These are phyloP conservation scores for Rhizoclosmatium globosum DNA, from an alignment of 192 early-diverging fungal species.

Conservation along the genomic window DNA sequence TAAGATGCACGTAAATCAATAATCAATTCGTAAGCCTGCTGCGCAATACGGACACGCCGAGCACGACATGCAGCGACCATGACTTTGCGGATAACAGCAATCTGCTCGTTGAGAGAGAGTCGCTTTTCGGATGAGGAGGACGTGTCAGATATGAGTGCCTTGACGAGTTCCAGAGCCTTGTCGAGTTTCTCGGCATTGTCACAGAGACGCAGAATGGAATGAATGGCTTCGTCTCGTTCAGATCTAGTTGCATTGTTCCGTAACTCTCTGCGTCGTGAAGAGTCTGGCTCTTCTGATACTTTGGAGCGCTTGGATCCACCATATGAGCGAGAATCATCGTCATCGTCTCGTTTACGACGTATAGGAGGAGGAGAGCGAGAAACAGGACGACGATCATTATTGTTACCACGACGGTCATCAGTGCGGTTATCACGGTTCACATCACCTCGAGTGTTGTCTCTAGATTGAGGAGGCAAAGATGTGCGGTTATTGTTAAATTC, in stretches of 20 bases:
- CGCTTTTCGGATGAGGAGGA: neutral
- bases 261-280: neutral
- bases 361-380: neutral
- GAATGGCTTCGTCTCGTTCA: neutral
- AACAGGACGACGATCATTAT: neutral
- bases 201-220: neutral
- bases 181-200: slow-evolving; percentile 6
- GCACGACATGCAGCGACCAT: slow-evolving; percentile 22
- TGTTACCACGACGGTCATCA: neutral
- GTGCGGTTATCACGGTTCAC: neutral
- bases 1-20: neutral
- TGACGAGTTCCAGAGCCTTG: neutral
- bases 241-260: neutral
- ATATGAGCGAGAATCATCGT: neutral
- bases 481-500: neutral
- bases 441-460: neutral
- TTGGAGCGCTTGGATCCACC: neutral
- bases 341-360: neutral
- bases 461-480: neutral
- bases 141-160: neutral
- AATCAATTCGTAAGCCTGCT: slow-evolving; percentile 28
- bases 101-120: neutral
- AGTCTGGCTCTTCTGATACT: neutral
- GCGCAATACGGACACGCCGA: slow-evolving; percentile 8
- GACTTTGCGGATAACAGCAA: slow-evolving; percentile 4